A percentile compares a stretch with the other conserved stretches of the same genome.
Conservation (phyloP, 345 rosid species). For the Fremontodendron californicum region DNA sequence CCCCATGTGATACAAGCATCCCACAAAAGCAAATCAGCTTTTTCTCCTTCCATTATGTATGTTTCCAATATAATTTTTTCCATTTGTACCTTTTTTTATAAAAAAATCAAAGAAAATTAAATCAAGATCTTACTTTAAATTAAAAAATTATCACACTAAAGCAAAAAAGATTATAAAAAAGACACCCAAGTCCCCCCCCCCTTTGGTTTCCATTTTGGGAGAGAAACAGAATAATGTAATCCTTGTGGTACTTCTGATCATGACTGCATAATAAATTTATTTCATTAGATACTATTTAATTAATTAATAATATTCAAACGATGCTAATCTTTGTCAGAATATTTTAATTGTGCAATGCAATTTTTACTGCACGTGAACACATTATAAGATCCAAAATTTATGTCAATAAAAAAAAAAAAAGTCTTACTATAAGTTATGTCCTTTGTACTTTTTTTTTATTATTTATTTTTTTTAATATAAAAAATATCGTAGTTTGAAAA, state of each 20-base stretch:
- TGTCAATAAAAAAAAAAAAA: too few relatives aligned
- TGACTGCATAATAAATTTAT: background rate
- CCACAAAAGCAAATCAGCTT: background rate
- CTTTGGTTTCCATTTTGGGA: too few relatives aligned
- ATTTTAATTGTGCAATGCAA: background rate
- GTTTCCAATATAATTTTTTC: background rate
- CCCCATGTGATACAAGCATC: background rate
- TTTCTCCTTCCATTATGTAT: background rate
- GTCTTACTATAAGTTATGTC: too few relatives aligned
- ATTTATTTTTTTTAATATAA: too few relatives aligned
- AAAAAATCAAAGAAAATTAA: background rate
- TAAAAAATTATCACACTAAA: background rate
- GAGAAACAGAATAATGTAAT: too few relatives aligned
- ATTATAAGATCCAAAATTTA: background rate
- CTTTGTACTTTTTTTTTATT: too few relatives aligned
- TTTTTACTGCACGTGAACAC: background rate
- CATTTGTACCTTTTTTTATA: background rate
- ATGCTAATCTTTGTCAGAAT: background rate
- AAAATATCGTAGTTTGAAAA: too few relatives aligned
- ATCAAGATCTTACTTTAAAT: constrained; percentile 3
- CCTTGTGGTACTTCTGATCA: too few relatives aligned
- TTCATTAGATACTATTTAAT: background rate
- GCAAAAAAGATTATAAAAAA: background rate
- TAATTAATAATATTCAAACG: background rate
- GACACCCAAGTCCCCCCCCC: background rate